Conservation (phyloP, 2,329 filamentous ascomycete genomes). For the Fusarium xyrophilum region DNA sequence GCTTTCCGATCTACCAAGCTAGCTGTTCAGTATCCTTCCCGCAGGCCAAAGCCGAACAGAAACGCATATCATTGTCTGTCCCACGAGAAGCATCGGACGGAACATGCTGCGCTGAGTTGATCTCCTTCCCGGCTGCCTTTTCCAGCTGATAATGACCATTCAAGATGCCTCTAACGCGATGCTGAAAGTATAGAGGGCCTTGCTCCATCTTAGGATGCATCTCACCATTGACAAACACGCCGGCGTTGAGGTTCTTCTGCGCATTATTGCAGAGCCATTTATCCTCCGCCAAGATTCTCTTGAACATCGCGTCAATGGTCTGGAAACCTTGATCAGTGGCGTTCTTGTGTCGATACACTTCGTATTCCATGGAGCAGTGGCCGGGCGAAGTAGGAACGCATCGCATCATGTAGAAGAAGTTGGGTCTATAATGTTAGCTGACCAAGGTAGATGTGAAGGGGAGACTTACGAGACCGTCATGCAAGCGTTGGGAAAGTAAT, state of each 20-base stretch:
- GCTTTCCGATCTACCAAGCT: not conserved
- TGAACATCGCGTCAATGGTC: not conserved
- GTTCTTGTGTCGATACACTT: conserved; percentile 22
- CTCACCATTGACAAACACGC: not conserved
- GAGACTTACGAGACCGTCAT: conserved; percentile 26
- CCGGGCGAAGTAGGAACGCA: not conserved
- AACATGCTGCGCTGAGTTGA: conserved; percentile 20
- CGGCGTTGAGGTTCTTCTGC: not conserved
- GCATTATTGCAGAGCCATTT: conserved; percentile 12
- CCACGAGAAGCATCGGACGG: not conserved
- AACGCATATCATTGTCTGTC: not conserved
- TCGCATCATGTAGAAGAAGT: conserved; percentile 21
- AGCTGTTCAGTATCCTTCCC: not conserved
- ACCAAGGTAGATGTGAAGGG: not conserved
- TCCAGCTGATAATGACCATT: not conserved
- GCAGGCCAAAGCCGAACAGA: not conserved
- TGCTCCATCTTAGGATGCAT: conserved; percentile 3
- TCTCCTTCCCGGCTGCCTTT: not conserved
- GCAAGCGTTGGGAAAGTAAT: conserved; percentile 25
- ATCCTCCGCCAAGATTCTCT: conserved; percentile 2
- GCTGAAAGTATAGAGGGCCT: conserved; percentile 1
- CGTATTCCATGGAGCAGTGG: conserved; percentile 9
- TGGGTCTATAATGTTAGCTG: conserved; percentile 53
- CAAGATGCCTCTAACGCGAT: not conserved
- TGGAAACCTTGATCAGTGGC: conserved; percentile 5